Base-by-base conservation (phyloP, 768 basidiomycete species). In the Tylopilus cervinicoccineus region DNA sequence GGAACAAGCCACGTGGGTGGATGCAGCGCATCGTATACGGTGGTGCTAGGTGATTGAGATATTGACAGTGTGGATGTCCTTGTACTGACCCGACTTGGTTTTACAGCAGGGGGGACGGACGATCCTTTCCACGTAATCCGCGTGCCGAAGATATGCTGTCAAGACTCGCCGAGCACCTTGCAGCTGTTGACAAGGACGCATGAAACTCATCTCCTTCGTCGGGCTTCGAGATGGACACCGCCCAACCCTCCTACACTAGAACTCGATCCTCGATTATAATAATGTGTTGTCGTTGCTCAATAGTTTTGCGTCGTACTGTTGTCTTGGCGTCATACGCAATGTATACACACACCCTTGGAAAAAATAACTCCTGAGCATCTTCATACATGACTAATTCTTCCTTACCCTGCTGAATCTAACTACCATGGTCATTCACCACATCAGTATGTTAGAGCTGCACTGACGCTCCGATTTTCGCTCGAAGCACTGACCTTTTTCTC, bases 61-160 rank as follows among this genome's bases (percentile, higher is more conserved):
- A 9, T 11, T 17, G n/a, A 17, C 17, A 12, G 27, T 12, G 26
- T 32, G 29, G 16, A 12, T 32, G n/a, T 8, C 19, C 20, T 8
- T 36, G 14, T 44, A 19, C 39, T 50, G 52, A 54, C 38, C 7
- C 31, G 20, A 3, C 12, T 23, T 14, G 26, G 17, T 32, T 32
- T 43, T 61, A 50, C 49, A 84, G 84, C 22, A 68, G 66, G 24
- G 88, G 88, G 8, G 80, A 88, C 61, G 89, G 89, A 5, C 73
- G 70, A 61, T 70, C 66, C 16, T 91, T 85, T 59, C 81, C 83
- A 16, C 78, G 79, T 37, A 88, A 88, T 64, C 79, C 84, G 1
- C 74, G 73, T 38, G 75, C 86, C 19, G 83, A 88, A 38, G 78
- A 77, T 40, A 72, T 84, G 70, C 70, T 92, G 26, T 74, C 74